These are phyloP conservation scores for Wickerhamomyces queroliae DNA, from an alignment of 805 yeast species.

Conservation along the genomic window DNA sequence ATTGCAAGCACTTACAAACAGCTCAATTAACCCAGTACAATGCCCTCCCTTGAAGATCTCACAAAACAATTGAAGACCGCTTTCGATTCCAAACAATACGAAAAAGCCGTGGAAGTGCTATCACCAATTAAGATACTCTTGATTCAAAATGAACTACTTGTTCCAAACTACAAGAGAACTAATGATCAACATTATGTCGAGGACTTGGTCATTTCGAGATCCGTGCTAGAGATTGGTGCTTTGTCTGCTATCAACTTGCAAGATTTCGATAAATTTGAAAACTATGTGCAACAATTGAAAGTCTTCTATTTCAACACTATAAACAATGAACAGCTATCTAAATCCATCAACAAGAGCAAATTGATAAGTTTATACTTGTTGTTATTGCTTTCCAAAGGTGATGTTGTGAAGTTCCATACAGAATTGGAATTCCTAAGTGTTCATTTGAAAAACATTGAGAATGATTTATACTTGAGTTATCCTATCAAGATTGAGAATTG, in stretches of 20 bases:
- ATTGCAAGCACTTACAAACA: too few relatives aligned
- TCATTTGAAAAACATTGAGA: slow-evolving; percentile 39
- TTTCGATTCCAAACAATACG: slow-evolving; percentile 58
- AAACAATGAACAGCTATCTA: slow-evolving; percentile 24
- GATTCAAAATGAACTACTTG: slow-evolving; percentile 68
- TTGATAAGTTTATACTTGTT: slow-evolving; percentile 72
- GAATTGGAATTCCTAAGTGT: slow-evolving; percentile 73
- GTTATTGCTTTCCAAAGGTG: slow-evolving; percentile 74
- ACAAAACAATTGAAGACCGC: slow-evolving; percentile 63
- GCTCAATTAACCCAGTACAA: slow-evolving; percentile 5
- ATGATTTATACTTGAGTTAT: slow-evolving; percentile 67
- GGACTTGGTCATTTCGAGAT: slow-evolving; percentile 74
- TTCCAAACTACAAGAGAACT: slow-evolving; percentile 46
- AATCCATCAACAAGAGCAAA: slow-evolving; percentile 62
- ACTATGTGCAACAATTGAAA: slow-evolving; percentile 65
- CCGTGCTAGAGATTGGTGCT: slow-evolving; percentile 86
- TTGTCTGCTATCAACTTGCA: slow-evolving; percentile 62
- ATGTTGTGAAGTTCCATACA: slow-evolving; percentile 82
- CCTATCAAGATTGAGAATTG: slow-evolving; percentile 89
- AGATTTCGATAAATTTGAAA: slow-evolving; percentile 62
- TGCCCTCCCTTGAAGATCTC: slow-evolving; percentile 56
- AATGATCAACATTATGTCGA: slow-evolving; percentile 38
- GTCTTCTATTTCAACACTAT: slow-evolving; percentile 59
- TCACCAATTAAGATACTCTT: slow-evolving; percentile 74
- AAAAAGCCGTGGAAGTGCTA: slow-evolving; percentile 52